Evolutionary conservation across 73 alveolate genomes (phyloP).

Genomic region (Stentor coeruleus): DNA sequence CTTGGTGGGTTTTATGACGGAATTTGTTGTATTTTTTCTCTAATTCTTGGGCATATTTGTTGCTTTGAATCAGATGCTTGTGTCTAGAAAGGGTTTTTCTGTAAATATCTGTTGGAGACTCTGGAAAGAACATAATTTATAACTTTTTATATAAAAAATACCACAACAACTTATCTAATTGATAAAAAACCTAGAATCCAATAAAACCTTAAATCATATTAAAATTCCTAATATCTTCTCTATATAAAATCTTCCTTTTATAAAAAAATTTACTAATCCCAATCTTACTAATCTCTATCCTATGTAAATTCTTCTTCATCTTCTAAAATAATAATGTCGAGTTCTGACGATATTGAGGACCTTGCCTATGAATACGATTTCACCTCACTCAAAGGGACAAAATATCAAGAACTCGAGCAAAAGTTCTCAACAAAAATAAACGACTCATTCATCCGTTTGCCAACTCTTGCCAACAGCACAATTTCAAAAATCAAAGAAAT

Average conservation of each 20-base stretch:
- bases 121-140: too few relatives aligned
- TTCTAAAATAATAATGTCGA: too few relatives aligned
- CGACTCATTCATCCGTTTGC: not conserved
- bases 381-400: not conserved
- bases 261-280: too few relatives aligned
- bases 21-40: not conserved
- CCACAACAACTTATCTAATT: too few relatives aligned
- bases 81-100: not conserved
- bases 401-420: not conserved
- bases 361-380: constrained; percentile 15
- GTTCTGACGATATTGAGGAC: constrained; percentile 21
- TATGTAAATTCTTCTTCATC: too few relatives aligned
- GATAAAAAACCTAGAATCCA: too few relatives aligned
- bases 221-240: too few relatives aligned
- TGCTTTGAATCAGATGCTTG: too few relatives aligned
- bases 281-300: too few relatives aligned
- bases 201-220: too few relatives aligned
- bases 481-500: not conserved
- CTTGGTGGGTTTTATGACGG: not conserved
- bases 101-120: not conserved
- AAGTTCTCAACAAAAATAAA: not conserved
- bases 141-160: too few relatives aligned
- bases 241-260: too few relatives aligned
- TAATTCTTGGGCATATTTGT: not conserved
- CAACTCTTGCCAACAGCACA: not conserved